Percentiles rank a stretch among this genome's conserved stretches.
phyloP scores from a whole-genome alignment of 2,329 filamentous ascomycete genomes.

The Talaromyces sp. region DNA sequence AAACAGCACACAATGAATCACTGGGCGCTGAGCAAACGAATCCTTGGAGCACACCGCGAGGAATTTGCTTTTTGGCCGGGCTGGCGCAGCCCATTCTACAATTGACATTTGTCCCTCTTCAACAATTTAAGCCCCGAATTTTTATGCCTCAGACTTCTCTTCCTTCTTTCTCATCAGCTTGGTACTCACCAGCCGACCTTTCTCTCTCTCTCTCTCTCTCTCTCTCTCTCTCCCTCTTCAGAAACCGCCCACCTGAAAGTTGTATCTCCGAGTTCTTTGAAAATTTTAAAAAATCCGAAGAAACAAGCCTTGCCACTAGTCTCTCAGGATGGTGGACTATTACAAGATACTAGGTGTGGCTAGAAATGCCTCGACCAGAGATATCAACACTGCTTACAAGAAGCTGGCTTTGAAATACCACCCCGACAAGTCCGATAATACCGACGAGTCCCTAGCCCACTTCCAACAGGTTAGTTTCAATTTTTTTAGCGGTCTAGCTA shows the following conservation, averaged over 20 bases:
- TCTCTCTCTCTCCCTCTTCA: no score
- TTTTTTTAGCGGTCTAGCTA: background rate
- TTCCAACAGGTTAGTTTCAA: background rate
- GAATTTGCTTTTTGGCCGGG: background rate
- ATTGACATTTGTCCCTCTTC: background rate
- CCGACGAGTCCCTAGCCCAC: background rate
- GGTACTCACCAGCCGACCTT: background rate
- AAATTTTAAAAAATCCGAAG: background rate
- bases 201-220: no score
- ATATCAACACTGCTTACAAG: slow-evolving; percentile 31
- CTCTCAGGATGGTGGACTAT: slow-evolving; percentile 14
- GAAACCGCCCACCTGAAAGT: background rate
- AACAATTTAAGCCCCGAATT: background rate
- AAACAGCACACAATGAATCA: background rate
- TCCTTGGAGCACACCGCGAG: background rate
- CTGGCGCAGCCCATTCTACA: background rate
- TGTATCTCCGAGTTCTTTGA: background rate
- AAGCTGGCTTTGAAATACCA: slow-evolving; percentile 29
- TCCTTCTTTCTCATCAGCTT: background rate
- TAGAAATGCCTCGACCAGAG: slow-evolving; percentile 20
- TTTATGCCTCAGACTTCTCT: background rate
- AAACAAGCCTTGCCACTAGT: background rate
- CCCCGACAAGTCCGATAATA: slow-evolving; percentile 26
- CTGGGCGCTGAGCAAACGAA: background rate
- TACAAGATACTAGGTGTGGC: slow-evolving; percentile 25